Conservation (phyloP, 352 stramenopile genomes). For the Albugo candida region DNA sequence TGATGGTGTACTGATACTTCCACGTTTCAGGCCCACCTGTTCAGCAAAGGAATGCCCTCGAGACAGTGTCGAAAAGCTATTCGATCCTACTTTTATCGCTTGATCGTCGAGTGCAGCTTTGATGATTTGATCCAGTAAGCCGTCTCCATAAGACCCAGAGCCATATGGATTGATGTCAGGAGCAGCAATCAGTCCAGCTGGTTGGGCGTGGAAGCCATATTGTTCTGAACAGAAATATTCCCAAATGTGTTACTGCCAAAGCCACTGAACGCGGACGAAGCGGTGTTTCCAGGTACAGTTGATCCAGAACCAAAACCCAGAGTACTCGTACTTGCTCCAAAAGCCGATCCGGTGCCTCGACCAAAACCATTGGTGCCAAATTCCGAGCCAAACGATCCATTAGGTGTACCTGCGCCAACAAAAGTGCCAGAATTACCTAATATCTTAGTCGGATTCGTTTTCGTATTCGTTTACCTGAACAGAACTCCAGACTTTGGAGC, state of each 20-base stretch:
- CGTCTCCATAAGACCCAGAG: conserved; percentile 24
- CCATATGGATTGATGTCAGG: conserved; percentile 38
- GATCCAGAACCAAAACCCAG: not conserved
- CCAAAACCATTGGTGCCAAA: not conserved
- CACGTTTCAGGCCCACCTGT: conserved; percentile 28
- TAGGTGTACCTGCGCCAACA: conserved; percentile 6
- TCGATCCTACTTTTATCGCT: conserved; percentile 18
- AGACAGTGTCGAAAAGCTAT: conserved; percentile 21
- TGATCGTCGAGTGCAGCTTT: conserved; percentile 37
- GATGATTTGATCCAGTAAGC: conserved; percentile 32
- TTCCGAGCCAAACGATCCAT: conserved; percentile 10
- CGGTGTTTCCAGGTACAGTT: not conserved
- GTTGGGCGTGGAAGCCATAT: conserved; percentile 8
- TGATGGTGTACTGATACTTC: too few relatives aligned
- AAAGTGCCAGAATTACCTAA: not conserved
- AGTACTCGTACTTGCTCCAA: not conserved
- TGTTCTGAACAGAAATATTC: not conserved
- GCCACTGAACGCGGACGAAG: not conserved
- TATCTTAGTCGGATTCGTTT: too few relatives aligned
- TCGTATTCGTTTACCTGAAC: too few relatives aligned
- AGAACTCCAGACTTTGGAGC: too few relatives aligned
- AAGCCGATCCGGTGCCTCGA: not conserved
- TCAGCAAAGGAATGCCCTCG: conserved; percentile 36
- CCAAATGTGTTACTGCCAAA: not conserved
- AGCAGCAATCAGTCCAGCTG: conserved; percentile 29